Conservation (phyloP, 441 rosid species). For the Codiaeum variegatum region DNA sequence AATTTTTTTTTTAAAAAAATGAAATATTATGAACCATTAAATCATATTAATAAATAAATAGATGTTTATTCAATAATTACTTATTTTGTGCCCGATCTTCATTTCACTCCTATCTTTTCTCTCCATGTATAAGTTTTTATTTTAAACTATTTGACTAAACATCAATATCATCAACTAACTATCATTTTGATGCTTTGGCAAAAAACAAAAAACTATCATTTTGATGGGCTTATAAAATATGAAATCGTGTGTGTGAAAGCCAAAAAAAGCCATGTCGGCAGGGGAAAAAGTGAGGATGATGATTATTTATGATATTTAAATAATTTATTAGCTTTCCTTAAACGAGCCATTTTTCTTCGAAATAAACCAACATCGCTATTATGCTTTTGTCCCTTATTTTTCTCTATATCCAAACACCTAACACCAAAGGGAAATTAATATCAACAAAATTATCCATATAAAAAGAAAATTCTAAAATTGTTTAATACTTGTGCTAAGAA, state of each 20-base stretch:
- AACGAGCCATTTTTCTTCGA: background rate
- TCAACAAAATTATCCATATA: too few relatives aligned
- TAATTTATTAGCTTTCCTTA: background rate
- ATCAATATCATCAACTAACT: conserved; percentile 25
- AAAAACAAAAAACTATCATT: conserved; percentile 20
- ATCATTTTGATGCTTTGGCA: conserved; percentile 11
- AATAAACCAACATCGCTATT: background rate
- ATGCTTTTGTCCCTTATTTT: background rate
- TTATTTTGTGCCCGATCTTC: too few relatives aligned
- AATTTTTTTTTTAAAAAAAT: too few relatives aligned
- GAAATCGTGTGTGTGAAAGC: background rate
- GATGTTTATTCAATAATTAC: too few relatives aligned
- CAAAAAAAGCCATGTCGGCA: conserved; percentile 29
- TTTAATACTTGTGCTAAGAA: too few relatives aligned
- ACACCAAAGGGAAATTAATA: background rate
- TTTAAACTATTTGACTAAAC: conserved; percentile 22
- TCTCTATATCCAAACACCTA: background rate
- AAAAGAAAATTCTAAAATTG: too few relatives aligned
- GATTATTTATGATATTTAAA: background rate
- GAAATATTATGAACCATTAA: too few relatives aligned
- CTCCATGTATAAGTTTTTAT: too few relatives aligned
- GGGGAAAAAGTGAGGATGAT: background rate
- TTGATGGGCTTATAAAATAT: conserved; percentile 1
- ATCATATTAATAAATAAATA: too few relatives aligned
- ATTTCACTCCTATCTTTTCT: too few relatives aligned